Base-by-base conservation (phyloP, 371 early-diverging fungal genomes). In the Mucor circinelloides region DNA sequence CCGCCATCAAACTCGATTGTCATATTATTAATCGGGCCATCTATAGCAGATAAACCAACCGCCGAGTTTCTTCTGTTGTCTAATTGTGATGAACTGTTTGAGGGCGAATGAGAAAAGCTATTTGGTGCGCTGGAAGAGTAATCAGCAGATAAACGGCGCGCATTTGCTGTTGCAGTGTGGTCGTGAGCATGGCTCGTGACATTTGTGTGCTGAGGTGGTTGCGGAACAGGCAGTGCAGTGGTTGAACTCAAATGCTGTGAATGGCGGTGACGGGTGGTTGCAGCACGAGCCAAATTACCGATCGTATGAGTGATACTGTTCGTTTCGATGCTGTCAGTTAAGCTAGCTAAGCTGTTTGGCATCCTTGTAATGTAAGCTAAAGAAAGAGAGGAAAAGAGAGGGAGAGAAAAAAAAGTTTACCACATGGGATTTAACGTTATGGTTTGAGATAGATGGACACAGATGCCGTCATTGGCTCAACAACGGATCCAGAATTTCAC, bases 1-100 rank as follows among this genome's bases (percentile, higher is more conserved):
- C 73, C 78, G 13, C 76, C 78, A 64, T 81, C 82, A 65, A 81
- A 78, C 30, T 77, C 76, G 23, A 80, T 72, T 1, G 50, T 27
- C 40, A 77, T 44, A 46, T 54, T 70, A 58, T 34, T 66, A 15
- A 44, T 40, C 6, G 61, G 50, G 21, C 52, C 62, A 55, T 65
- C 66, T 15, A 31, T 38, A 42, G 63, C 46, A n/a, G 25, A 32
- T 12, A 50, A 17, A 12, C 61, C 58, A 0, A 27, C 62, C 34
- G 19, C 32, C n/a, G 66, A 65, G 25, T 32, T 56, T 10, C 70
- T 56, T 36, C 70, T 52, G 36, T 46, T 27, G 50, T 59, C 64
- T 30, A 46, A 15, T 34, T 34, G 31, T 2, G 63, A 23, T 23
- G 57, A 21, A 1, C 46, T 27, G 27, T 34, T 34, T 9, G 69